Evolutionary conservation across 352 stramenopile species (phyloP).

Genomic region (Globisporangium apiculatum): DNA sequence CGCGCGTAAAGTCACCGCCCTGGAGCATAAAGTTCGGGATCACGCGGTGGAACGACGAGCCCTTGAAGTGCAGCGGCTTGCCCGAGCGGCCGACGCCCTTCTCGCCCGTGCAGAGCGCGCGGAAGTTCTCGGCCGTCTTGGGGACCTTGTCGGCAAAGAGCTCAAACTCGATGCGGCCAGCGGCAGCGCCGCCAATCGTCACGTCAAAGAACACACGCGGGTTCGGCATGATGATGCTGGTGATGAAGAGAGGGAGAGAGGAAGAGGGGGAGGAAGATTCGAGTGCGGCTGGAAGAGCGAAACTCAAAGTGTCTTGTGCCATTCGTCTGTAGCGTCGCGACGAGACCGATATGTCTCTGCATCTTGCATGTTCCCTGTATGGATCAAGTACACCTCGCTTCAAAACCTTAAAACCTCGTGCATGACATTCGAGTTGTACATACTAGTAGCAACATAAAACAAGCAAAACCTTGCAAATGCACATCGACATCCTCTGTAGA

Average conservation of each 20-base stretch:
- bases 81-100: conserved; percentile 53
- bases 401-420: not conserved
- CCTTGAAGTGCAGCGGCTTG: conserved; percentile 84
- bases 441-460: not conserved
- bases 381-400: not conserved
- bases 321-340: not conserved
- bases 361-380: not conserved
- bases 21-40: conserved; percentile 95
- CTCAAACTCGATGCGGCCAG: conserved; percentile 88
- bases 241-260: not conserved
- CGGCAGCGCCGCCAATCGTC: conserved; percentile 87
- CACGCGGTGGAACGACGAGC: conserved; percentile 89
- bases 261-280: conserved; percentile 3
- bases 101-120: conserved; percentile 46
- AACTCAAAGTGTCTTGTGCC: conserved; percentile 17
- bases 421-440: not conserved
- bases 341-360: not conserved
- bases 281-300: conserved; percentile 27
- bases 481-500: not conserved
- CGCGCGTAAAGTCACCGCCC: conserved; percentile 92
- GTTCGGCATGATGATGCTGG: conserved; percentile 68
- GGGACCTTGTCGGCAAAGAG: conserved; percentile 85
- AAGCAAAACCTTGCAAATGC: not conserved
- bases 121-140: conserved; percentile 55
- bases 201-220: conserved; percentile 98